A percentile compares a stretch with the other conserved stretches of the same genome.
These are phyloP conservation scores for Pisolithus tinctorius DNA, from an alignment of 768 basidiomycete genomes.

Conservation along the genomic window DNA sequence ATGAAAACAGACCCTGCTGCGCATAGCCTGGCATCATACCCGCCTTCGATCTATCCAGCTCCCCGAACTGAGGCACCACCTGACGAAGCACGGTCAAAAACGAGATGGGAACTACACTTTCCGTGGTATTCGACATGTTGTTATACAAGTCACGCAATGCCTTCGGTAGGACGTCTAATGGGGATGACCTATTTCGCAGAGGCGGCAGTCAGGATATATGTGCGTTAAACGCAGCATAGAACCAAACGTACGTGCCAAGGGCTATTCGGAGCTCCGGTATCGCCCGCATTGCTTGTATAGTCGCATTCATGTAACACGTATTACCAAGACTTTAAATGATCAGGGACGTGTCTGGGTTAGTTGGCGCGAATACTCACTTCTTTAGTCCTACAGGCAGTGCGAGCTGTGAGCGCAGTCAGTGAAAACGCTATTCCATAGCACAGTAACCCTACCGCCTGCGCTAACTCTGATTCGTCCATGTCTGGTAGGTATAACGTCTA, in stretches of 20 bases:
- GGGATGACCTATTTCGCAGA: constrained; percentile 24
- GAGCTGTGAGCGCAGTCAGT: constrained; percentile 38
- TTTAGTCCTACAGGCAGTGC: constrained; percentile 73
- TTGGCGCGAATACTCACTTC: constrained; percentile 42
- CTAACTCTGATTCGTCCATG: constrained; percentile 78
- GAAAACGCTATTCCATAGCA: background rate
- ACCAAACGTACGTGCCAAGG: constrained; percentile 46
- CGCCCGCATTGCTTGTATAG: constrained; percentile 86
- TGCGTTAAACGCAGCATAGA: background rate
- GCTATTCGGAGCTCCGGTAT: constrained; percentile 84
- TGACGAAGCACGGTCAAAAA: constrained; percentile 71
- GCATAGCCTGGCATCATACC: constrained; percentile 50
- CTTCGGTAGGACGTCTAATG: constrained; percentile 38
- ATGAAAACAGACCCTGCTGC: constrained; percentile 55
- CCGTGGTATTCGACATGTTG: constrained; percentile 69
- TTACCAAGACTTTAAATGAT: constrained; percentile 60
- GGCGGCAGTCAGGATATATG: background rate
- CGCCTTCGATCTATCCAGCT: constrained; percentile 45
- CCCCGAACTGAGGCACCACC: constrained; percentile 87
- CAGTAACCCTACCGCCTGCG: constrained; percentile 56
- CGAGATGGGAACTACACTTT: constrained; percentile 58
- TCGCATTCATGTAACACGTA: constrained; percentile 97
- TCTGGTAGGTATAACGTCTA: constrained; percentile 38
- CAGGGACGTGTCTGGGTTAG: background rate
- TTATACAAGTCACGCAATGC: constrained; percentile 63